Percentiles rank a stretch among this genome's conserved stretches.
Conservation (phyloP, 1,284 basidiomycete genomes). For the Naganishia liquefaciens region DNA sequence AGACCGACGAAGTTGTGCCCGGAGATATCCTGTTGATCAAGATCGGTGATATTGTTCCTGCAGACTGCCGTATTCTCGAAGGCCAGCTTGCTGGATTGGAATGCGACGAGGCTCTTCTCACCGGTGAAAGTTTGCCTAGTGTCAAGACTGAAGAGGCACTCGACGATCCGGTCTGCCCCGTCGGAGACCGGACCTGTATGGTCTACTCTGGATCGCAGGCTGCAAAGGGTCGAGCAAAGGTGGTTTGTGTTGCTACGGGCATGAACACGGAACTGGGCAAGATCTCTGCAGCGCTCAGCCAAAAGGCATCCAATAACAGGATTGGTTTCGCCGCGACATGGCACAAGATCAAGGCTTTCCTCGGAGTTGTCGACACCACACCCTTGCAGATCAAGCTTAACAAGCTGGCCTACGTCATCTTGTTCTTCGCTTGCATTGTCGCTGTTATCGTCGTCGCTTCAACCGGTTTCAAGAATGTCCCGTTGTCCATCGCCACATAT, state of each 20-base stretch:
- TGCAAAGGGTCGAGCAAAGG: conserved; percentile 65
- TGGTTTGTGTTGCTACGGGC: conserved; percentile 63
- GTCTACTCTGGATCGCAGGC: conserved; percentile 64
- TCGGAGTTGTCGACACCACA: conserved; percentile 59
- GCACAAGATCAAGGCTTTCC: conserved; percentile 51
- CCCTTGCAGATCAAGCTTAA: conserved; percentile 65
- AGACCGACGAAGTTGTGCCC: conserved; percentile 64
- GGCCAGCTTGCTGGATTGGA: conserved; percentile 58
- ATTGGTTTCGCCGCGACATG: conserved; percentile 48
- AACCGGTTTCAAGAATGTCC: conserved; percentile 57
- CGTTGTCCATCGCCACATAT: conserved; percentile 53
- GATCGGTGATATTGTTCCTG: conserved; percentile 64
- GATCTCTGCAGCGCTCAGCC: conserved; percentile 59
- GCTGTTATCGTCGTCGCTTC: conserved; percentile 64
- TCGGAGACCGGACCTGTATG: conserved; percentile 54
- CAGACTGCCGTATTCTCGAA: conserved; percentile 59
- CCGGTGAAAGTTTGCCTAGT: conserved; percentile 71
- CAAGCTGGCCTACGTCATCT: conserved; percentile 64
- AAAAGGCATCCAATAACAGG: conserved; percentile 49
- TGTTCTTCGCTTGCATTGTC: conserved; percentile 61
- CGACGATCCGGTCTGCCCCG: conserved; percentile 55
- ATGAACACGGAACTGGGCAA: conserved; percentile 70
- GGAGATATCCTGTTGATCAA: conserved; percentile 64
- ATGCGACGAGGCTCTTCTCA: conserved; percentile 68
- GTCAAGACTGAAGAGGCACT: conserved; percentile 59